Conservation (phyloP, 768 basidiomycete species). For the Agaricus subrufescens region DNA sequence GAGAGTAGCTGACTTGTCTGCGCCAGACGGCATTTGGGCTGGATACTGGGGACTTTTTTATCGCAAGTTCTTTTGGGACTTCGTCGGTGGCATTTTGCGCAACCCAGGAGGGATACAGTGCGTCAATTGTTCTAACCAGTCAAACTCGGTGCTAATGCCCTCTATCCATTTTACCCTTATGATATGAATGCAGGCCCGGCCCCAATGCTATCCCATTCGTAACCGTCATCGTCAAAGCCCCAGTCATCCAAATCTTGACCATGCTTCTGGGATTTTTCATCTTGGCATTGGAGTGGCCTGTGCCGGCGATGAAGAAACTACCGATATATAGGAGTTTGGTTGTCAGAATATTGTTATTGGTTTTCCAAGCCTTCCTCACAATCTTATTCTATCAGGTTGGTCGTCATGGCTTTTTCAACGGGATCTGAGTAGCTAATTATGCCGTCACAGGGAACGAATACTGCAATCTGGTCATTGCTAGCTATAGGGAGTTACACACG, state of each 20-base stretch:
- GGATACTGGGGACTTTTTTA: constrained; percentile 76
- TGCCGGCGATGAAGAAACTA: constrained; percentile 50
- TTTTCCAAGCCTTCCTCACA: constrained; percentile 58
- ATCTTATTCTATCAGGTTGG: constrained; percentile 71
- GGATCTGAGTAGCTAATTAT: constrained; percentile 2
- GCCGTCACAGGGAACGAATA: constrained; percentile 68
- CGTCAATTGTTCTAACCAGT: constrained; percentile 22
- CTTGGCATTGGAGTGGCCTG: constrained; percentile 68
- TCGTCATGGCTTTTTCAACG: background rate
- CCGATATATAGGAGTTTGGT: constrained; percentile 63
- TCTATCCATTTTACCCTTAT: background rate
- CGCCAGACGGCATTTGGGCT: constrained; percentile 73
- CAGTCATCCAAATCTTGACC: constrained; percentile 66
- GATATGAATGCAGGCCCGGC: constrained; percentile 42
- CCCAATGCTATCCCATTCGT: constrained; percentile 60
- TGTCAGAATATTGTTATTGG: constrained; percentile 55
- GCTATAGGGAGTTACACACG: constrained; percentile 63
- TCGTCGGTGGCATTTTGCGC: constrained; percentile 75
- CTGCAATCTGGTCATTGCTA: constrained; percentile 74
- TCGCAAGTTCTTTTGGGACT: constrained; percentile 97
- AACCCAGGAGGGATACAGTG: constrained; percentile 79
- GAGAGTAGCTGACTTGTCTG: background rate
- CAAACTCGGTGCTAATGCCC: background rate
- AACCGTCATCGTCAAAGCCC: constrained; percentile 69
- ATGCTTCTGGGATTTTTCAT: constrained; percentile 58